phyloP scores from a whole-genome alignment of 176 grass and related monocot species.

The Pharus latifolius region DNA sequence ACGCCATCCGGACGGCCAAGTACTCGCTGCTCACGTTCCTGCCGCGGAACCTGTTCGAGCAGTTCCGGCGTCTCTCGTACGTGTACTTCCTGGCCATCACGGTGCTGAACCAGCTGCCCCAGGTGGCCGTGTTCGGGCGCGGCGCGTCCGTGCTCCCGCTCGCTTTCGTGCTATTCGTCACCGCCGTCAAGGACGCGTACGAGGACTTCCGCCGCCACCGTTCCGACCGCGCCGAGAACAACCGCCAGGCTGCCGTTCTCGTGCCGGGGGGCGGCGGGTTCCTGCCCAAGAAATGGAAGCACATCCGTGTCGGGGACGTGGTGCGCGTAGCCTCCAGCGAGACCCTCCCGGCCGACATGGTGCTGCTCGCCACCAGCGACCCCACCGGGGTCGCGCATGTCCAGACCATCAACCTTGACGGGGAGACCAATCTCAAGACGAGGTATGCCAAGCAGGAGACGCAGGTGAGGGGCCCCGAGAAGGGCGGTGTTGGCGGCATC shows the following conservation, averaged over 20 bases:
- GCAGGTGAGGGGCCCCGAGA: constrained; percentile 24
- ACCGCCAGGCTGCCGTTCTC: constrained; percentile 42
- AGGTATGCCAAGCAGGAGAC: constrained; percentile 82
- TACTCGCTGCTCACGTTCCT: constrained; percentile 72
- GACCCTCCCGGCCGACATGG: constrained; percentile 63
- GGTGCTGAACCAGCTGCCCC: constrained; percentile 80
- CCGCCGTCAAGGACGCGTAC: constrained; percentile 90
- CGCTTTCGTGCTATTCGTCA: constrained; percentile 69
- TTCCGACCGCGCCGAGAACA: constrained; percentile 68
- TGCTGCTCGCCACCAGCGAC: constrained; percentile 64
- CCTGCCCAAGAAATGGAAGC: constrained; percentile 56
- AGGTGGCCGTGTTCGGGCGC: constrained; percentile 70
- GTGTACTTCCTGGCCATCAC: constrained; percentile 88
- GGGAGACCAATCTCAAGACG: constrained; percentile 83
- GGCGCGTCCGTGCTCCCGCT: constrained; percentile 61
- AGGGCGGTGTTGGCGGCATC: constrained; percentile 5
- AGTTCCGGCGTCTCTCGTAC: constrained; percentile 83
- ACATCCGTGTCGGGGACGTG: constrained; percentile 66
- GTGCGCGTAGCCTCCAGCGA: constrained; percentile 45
- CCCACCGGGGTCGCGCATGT: constrained; percentile 74
- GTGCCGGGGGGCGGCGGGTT: constrained; percentile 26
- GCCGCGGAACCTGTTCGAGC: constrained; percentile 87
- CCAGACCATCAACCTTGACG: constrained; percentile 89
- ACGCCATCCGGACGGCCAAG: constrained; percentile 58
- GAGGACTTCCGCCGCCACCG: constrained; percentile 83